Evolutionary conservation across 352 stramenopile species (phyloP), one percentile per base, ranked within the genome.

Genomic region (Globisporangium alternatum): DNA sequence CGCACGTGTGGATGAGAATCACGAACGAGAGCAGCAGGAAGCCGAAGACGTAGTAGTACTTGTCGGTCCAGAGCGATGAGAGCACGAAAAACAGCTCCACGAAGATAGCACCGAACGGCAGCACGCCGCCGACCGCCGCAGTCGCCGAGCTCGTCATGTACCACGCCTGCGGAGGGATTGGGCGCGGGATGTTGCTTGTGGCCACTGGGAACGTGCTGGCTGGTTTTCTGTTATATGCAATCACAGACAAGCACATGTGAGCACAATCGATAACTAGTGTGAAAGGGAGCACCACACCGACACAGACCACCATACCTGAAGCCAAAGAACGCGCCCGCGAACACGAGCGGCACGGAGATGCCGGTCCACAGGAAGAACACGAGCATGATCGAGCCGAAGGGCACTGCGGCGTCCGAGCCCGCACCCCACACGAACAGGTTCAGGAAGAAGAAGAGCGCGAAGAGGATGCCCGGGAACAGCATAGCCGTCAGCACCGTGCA

Each of bases 41-140:
- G 60, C 97, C 97, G 81, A 99, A 99, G 10, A 99, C 93, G 82
- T 99, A 99, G 88, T 99, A 99, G 77, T 99, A 99, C 75, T 98
- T 97, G 86, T 98, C 93, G 69, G 98, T 98, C 97, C 97, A 99
- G 71, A 99, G 79, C 52, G 89, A 97, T 19, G 94, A 97, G 30
- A 99, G 79, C 69, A 99, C 98, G 76, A 99, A 99, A 84, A 99
- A 99, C 28, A 99, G 88, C 82, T 99, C 98, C 33, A 99, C 97
- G 76, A 99, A 99, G 84, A 98, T 98, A 8, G 98, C 97, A 31
- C 97, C 97, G 72, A 99, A 99, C 13, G 98, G 98, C 2, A 99
- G 80, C 62, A 99, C 93, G 21, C 98, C 98, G 49, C 97, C 97
- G 48, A 99, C 91, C 2, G 95, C 76, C 9, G 98, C 83, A 0